Base-by-base conservation (phyloP, 306 rosid genomes). In the Coriaria nepalensis region DNA sequence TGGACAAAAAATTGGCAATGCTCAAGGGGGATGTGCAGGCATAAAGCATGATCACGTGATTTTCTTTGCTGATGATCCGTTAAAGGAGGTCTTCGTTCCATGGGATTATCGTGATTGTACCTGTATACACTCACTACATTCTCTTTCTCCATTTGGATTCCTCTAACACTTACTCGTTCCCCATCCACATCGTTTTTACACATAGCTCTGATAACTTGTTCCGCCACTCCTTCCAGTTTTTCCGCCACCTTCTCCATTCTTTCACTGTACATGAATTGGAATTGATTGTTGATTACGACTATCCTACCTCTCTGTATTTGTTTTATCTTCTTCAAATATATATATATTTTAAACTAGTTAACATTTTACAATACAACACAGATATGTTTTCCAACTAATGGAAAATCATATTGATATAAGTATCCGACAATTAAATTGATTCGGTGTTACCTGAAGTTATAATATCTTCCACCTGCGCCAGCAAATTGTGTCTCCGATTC, bases 21-120 rank as follows among this genome's bases (percentile, higher is more conserved):
- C 61, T 76, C 81, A 61, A 68, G 9, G 7, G 83, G 86, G 44
- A 87, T 70, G 74, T 87, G 81, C 45, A 87, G 74, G 47, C 72
- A 74, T 62, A 85, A 44, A 49, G 64, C 80, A 67, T 73, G 68
- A 41, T 69, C 79, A 38, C 50, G 42, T 40, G 9, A 11, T n/a
- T 13, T 45, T 10, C 9, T 15, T 46, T 13, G 11, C 53, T 5
- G 12, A n/a, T n/a, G n/a, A n/a, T n/a, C 37, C 2, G 32, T 54
- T 34, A 53, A 37, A 6, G 39, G 34, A 34, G 51, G 65, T 32
- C 37, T 59, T 60, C 37, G 59, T 46, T 53, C 64, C 11, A 49
- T 47, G 34, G n/a, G 57, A 57, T 36, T 60, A 20, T 72, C 56
- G 32, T 73, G 69, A 15, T 71, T 70, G 73, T 80, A 73, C 65